These are phyloP conservation scores for Syzygium oleosum DNA, from an alignment of 345 rosid genomes.

Conservation along the genomic window DNA sequence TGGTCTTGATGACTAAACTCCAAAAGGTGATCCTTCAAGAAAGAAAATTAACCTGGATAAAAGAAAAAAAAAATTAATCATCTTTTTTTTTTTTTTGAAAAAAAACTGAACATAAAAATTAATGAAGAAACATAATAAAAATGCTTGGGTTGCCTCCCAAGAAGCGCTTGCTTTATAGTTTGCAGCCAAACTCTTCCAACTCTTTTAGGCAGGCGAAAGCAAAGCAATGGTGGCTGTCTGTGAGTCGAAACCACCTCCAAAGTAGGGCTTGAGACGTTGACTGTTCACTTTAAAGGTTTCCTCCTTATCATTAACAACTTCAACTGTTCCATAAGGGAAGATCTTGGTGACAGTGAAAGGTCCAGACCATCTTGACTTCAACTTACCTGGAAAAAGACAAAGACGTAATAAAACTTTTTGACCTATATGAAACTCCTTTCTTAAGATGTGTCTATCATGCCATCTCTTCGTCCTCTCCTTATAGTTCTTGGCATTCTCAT, in stretches of 20 bases:
- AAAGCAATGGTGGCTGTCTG: not conserved
- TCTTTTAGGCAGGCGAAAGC: not conserved
- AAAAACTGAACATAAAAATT: no score
- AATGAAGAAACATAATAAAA: not conserved
- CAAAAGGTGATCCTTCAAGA: no score
- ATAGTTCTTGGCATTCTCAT: not conserved
- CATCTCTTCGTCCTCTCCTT: conserved; percentile 1
- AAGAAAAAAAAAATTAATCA: no score
- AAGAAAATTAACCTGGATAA: no score
- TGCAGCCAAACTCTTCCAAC: not conserved
- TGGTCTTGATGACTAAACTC: no score
- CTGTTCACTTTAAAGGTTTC: not conserved
- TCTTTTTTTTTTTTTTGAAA: no score
- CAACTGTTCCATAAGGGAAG: not conserved
- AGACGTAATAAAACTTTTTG: not conserved
- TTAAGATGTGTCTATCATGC: not conserved
- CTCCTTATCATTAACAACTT: not conserved
- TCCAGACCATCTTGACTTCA: not conserved
- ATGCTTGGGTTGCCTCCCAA: not conserved
- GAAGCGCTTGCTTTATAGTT: not conserved
- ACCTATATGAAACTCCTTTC: not conserved
- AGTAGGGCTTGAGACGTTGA: not conserved
- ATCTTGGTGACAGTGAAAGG: not conserved
- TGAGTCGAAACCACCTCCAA: not conserved
- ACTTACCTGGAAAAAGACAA: not conserved